phyloP scores from a whole-genome alignment of 208 protist species.

The Leishmania guyanensis region DNA sequence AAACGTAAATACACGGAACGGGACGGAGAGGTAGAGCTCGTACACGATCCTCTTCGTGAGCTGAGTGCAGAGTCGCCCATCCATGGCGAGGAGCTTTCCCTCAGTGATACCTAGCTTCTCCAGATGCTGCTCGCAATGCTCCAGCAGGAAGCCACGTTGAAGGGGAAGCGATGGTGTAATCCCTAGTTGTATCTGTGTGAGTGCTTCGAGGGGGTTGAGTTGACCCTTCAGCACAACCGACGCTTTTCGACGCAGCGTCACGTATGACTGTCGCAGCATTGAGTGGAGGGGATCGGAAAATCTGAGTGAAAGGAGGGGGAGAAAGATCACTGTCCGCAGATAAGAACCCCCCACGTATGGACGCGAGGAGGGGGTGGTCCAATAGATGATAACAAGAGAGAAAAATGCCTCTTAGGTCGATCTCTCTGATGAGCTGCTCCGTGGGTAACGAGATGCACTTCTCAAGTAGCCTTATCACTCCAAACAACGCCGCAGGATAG shows the following conservation, averaged over 20 bases:
- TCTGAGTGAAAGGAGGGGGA: background rate
- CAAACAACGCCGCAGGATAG: background rate
- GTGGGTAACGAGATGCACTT: background rate
- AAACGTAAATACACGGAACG: slow-evolving; percentile 87
- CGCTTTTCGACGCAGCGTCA: slow-evolving; percentile 6
- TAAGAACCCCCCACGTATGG: background rate
- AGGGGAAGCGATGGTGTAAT: slow-evolving; percentile 64
- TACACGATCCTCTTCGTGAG: slow-evolving; percentile 74
- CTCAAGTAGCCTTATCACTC: background rate
- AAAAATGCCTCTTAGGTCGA: background rate
- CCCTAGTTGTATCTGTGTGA: slow-evolving; percentile 86
- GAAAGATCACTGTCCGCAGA: background rate
- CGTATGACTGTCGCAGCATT: slow-evolving; percentile 7
- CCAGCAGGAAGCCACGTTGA: slow-evolving; percentile 82
- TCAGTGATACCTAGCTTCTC: slow-evolving; percentile 74
- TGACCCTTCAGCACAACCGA: slow-evolving; percentile 12
- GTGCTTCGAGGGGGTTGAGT: slow-evolving; percentile 70
- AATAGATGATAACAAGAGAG: background rate
- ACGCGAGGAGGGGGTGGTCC: background rate
- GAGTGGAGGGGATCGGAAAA: background rate
- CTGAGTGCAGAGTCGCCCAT: slow-evolving; percentile 60
- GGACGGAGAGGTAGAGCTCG: slow-evolving; percentile 85
- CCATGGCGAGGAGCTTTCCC: slow-evolving; percentile 83
- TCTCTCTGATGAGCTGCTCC: background rate
- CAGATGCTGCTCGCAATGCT: slow-evolving; percentile 74